Percentiles rank a stretch among this genome's conserved stretches.
These are phyloP conservation scores for Chaetomiaceae sp. DNA, from an alignment of 2,329 filamentous ascomycete genomes.

Conservation along the genomic window DNA sequence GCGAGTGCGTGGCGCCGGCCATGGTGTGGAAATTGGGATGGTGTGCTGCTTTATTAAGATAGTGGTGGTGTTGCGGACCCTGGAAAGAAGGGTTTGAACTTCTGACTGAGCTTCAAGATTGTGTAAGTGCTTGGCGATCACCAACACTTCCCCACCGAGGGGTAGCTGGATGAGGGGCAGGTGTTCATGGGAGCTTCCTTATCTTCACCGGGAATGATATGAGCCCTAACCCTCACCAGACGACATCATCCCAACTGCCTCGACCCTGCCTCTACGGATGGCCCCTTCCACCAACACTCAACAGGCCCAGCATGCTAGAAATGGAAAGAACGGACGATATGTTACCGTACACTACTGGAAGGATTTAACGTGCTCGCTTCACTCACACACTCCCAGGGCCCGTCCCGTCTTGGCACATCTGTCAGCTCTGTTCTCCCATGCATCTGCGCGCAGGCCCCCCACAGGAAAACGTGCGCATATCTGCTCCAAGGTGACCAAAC, in stretches of 20 bases:
- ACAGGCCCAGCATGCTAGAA: no score
- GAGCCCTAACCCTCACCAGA: neutral
- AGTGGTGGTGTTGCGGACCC: neutral
- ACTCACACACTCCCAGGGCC: neutral
- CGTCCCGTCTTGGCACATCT: neutral
- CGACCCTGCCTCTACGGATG: neutral
- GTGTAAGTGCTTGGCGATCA: neutral
- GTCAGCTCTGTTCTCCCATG: neutral
- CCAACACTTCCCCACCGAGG: no score
- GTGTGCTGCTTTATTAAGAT: no score
- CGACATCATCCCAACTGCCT: neutral
- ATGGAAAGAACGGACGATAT: neutral
- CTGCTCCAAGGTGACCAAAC: neutral
- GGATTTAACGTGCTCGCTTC: neutral
- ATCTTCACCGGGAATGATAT: no score
- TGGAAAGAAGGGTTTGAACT: neutral
- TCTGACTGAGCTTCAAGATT: neutral
- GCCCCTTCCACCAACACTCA: neutral
- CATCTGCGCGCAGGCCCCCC: neutral
- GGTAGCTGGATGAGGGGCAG: neutral
- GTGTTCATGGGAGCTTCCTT: no score
- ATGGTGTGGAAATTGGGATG: neutral
- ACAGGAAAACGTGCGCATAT: neutral
- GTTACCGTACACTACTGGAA: neutral
- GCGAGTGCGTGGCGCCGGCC: slow-evolving; percentile 23